Percentiles rank a stretch among this genome's conserved stretches.
Conservation (phyloP, 192 early-diverging fungal species). For the Podochytrium sp. region DNA sequence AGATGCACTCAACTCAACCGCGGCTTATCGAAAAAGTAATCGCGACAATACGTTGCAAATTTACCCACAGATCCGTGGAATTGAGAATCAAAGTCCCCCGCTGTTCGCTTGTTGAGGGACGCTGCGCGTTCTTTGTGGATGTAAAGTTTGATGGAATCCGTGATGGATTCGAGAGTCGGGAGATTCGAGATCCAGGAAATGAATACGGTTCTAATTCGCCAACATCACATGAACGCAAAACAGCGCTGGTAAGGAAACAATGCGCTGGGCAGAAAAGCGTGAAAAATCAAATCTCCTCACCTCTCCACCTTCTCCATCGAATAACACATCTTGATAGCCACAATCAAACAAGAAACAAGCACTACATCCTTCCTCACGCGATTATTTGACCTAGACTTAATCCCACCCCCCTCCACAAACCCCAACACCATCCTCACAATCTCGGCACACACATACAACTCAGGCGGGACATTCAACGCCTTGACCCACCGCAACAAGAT, state of each 20-base stretch:
- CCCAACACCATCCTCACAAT: neutral
- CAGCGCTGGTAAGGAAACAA: neutral
- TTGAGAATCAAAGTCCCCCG: slow-evolving; percentile 4
- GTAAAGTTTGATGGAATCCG: neutral
- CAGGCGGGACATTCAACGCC: neutral
- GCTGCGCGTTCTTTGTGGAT: neutral
- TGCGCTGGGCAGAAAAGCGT: no score
- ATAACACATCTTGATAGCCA: slow-evolving; percentile 20
- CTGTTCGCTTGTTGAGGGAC: slow-evolving; percentile 7
- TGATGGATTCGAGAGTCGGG: neutral
- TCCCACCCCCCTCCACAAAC: neutral
- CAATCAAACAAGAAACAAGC: slow-evolving; percentile 12
- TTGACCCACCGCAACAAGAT: slow-evolving; percentile 13
- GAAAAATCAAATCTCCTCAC: neutral
- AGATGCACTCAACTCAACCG: slow-evolving; percentile 13
- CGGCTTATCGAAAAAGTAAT: slow-evolving; percentile 23
- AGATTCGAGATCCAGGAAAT: slow-evolving; percentile 26
- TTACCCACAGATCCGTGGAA: neutral
- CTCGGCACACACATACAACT: slow-evolving; percentile 17
- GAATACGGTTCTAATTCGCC: slow-evolving; percentile 10
- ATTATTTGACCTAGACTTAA: neutral
- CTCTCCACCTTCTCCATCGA: neutral
- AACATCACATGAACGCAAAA: neutral
- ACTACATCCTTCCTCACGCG: neutral
- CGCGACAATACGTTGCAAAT: slow-evolving; percentile 10